Evolutionary conservation across 2,329 filamentous ascomycete genomes (phyloP).

Genomic region (Trichoderma hamatum): DNA sequence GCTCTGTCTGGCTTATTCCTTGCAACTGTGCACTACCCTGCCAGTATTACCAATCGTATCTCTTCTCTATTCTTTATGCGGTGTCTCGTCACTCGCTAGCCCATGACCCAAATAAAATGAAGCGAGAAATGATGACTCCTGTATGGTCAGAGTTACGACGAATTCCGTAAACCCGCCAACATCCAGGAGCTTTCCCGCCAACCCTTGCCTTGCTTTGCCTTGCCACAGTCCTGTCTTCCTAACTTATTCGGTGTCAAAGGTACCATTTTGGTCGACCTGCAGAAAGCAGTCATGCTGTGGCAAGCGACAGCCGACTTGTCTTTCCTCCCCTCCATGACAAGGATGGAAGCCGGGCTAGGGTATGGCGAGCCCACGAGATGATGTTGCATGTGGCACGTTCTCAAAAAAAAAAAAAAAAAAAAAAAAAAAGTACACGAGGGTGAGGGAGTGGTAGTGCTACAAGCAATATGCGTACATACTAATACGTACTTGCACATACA

Average conservation of each 20-base stretch:
- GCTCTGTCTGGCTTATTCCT: neutral
- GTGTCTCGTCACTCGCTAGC: neutral
- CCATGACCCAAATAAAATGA: neutral
- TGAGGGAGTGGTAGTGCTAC: slow-evolving; percentile 9
- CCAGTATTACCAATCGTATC: neutral
- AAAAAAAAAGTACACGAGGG: neutral
- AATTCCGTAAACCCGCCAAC: slow-evolving; percentile 2
- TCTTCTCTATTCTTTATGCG: neutral
- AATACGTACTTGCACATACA: neutral
- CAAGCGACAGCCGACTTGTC: slow-evolving; percentile 22
- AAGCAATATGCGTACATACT: neutral
- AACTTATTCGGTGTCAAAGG: slow-evolving; percentile 14
- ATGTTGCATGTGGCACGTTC: slow-evolving; percentile 27
- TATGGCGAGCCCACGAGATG: slow-evolving; percentile 24
- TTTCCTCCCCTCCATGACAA: neutral
- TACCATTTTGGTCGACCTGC: slow-evolving; percentile 18
- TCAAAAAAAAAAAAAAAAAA: slow-evolving; percentile 12
- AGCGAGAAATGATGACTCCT: slow-evolving; percentile 12
- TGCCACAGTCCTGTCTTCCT: slow-evolving; percentile 2
- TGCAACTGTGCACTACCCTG: neutral
- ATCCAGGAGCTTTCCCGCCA: neutral
- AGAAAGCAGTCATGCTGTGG: slow-evolving; percentile 24
- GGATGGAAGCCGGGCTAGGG: slow-evolving; percentile 13
- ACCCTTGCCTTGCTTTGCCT: slow-evolving; percentile 3
- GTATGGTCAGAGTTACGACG: slow-evolving; percentile 20